These are phyloP conservation scores for Beauveria asiatica DNA, from an alignment of 2,329 filamentous ascomycete genomes.

Conservation along the genomic window DNA sequence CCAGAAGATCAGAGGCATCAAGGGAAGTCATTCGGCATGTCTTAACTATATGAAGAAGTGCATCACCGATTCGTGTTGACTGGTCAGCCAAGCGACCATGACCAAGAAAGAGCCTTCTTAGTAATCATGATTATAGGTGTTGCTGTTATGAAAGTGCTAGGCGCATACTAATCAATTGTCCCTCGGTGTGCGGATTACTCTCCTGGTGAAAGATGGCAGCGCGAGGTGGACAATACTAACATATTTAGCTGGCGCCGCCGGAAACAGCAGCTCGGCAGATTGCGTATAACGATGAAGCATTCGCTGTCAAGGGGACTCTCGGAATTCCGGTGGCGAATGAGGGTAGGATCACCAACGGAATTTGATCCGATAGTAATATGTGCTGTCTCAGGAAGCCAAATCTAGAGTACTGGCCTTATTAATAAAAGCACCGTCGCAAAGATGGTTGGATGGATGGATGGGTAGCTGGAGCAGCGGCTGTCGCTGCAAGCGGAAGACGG, in stretches of 20 bases:
- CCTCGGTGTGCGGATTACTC: no score
- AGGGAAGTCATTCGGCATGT: no score
- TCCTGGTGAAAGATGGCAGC: no score
- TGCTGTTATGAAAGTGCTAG: no score
- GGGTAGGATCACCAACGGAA: neutral
- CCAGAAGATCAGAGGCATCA: no score
- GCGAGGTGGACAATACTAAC: neutral
- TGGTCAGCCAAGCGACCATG: no score
- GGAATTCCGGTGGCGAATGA: neutral
- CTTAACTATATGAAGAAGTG: no score
- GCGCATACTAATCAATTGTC: no score
- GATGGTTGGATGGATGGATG: neutral
- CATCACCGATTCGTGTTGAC: no score
- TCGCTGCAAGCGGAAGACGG: neutral
- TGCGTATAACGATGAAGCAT: neutral
- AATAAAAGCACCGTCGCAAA: neutral
- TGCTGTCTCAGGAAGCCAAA: neutral
- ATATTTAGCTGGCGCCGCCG: neutral
- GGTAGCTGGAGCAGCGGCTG: neutral
- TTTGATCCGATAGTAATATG: neutral
- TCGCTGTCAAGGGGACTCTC: neutral
- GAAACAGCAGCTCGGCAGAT: constrained; percentile 2
- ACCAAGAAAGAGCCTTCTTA: no score
- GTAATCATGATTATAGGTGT: no score
- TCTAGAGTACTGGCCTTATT: neutral